Evolutionary conservation across 805 yeast species (phyloP), one percentile per base, ranked within the genome.

Genomic region (Sugiyamaella qingdaonensis): DNA sequence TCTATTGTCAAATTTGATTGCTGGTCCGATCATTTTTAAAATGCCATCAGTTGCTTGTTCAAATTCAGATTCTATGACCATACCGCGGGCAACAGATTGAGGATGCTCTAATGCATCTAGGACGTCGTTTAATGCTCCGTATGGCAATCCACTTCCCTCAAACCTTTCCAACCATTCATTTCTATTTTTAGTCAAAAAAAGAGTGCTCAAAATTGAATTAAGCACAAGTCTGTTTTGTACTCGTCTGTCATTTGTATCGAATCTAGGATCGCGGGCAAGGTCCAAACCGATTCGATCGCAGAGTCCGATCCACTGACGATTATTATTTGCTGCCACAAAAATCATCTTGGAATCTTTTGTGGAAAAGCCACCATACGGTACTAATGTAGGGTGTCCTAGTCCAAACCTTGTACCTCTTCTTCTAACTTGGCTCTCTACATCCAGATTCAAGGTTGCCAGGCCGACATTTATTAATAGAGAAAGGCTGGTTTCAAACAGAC

Each of bases 271-370:
- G 0, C 52, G 46, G 24, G 56, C 61, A 72, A 73, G 68, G 39
- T 69, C 73, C 1, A 65, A 62, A 11, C 58, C 67, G 2, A 71
- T 56, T 5, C 63, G 60, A 13, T 63, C 66, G 43, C 70, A 60
- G 43, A 69, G 48, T 34, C 62, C 52, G 3, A 66, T 48, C 58
- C 64, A 71, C 44, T 69, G 62, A 34, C 63, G 62, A 56, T 72
- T 74, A 55, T 72, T 71, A 4, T 73, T 74, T 16, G 73, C 73
- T 13, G 75, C 73, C 32, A 71, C 63, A 69, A 71, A 66, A 27
- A 71, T 65, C 14, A 58, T 55, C 27, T 68, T 69, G 34, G 68
- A 72, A 24, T 62, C 63, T 10, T 49, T 57, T 2, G 74, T 71
- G 4, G 63, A 64, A 45, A 71, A 71, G 2, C 71, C 69, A 54